Base-by-base conservation (phyloP, 2,329 filamentous ascomycete genomes). In the Kalaharituber pfeilii region DNA sequence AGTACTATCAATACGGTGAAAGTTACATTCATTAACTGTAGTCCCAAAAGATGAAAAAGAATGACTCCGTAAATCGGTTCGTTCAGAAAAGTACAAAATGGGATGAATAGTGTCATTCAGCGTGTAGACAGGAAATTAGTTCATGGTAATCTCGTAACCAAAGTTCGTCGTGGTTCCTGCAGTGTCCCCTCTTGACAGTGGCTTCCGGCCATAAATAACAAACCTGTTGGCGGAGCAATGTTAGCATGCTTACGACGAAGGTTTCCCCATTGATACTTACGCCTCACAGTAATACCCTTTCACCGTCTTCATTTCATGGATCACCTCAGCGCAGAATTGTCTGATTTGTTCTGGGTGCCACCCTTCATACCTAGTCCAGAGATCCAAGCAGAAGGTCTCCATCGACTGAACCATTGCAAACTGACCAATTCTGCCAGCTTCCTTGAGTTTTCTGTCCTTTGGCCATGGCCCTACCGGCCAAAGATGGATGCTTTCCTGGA, bases 401-500 rank as follows among this genome's bases (percentile, higher is more conserved):
- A 36, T 9, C n/a, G 30, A 36, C 30, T 36, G 9, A 9, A n/a
- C 9, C 9, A 36, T 9, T 9, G 9, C 9, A 9, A 36, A n/a
- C n/a, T 36, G 30, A n/a, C 30, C 30, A 36, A 36, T 9, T 36
- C 3, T 45, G 15, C 51, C 57, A 7, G 57, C 7, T 20, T 55
- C 55, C 53, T 67, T 67, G 50, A 63, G 56, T 28, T 45, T 54
- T 26, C 59, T 60, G 30, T 68, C 67, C 52, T 62, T 64, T 0
- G 73, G 68, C 74, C 74, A 76, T 2, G 69, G 64, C 15, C 74
- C 74, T 1, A 75, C 62, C 3, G 74, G 74, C 6, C 69, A 70
- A 60, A 75, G 75, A 60, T 69, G 67, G n/a, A 54, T 57, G 9
- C 57, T 56, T 28, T 56, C 54, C 3, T 59, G 60, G 26, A 75